These are phyloP conservation scores for Rugosomyces carneus DNA, from an alignment of 1,284 basidiomycete species.

Conservation along the genomic window DNA sequence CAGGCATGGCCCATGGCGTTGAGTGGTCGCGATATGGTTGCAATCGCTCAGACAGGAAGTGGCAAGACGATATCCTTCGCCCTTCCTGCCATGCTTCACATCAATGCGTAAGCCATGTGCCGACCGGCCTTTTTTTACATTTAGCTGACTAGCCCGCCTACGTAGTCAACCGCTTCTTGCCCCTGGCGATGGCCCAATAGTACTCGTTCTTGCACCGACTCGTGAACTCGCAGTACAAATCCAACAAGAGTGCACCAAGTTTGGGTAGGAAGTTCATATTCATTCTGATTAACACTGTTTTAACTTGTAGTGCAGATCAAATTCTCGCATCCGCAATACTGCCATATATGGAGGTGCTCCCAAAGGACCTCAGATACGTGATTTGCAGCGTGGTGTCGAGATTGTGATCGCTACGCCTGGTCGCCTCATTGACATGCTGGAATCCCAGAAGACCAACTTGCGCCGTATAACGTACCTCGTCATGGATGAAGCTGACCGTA, in stretches of 20 bases:
- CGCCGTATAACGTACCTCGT: constrained; percentile 82
- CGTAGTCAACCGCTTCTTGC: too few relatives aligned
- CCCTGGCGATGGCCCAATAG: constrained; percentile 23
- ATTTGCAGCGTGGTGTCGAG: too few relatives aligned
- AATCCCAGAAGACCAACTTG: constrained; percentile 68
- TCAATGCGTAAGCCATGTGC: too few relatives aligned
- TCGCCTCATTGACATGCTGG: constrained; percentile 83
- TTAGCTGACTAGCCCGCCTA: too few relatives aligned
- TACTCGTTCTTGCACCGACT: constrained; percentile 82
- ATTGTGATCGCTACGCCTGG: constrained; percentile 81
- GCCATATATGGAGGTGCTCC: too few relatives aligned
- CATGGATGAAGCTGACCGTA: constrained; percentile 85
- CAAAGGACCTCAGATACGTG: too few relatives aligned
- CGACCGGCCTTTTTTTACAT: too few relatives aligned
- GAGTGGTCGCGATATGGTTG: constrained; percentile 79
- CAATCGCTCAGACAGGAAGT: constrained; percentile 81
- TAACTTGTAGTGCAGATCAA: too few relatives aligned
- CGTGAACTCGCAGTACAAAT: constrained; percentile 90
- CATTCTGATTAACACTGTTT: too few relatives aligned
- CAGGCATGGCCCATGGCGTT: constrained; percentile 82
- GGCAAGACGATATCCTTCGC: constrained; percentile 85
- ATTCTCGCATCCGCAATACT: too few relatives aligned
- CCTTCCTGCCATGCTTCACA: too few relatives aligned
- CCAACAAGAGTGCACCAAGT: constrained; percentile 89
- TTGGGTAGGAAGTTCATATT: too few relatives aligned